Evolutionary conservation across 169 alveolate genomes (phyloP).

Genomic region (Plasmodium vinckei): DNA sequence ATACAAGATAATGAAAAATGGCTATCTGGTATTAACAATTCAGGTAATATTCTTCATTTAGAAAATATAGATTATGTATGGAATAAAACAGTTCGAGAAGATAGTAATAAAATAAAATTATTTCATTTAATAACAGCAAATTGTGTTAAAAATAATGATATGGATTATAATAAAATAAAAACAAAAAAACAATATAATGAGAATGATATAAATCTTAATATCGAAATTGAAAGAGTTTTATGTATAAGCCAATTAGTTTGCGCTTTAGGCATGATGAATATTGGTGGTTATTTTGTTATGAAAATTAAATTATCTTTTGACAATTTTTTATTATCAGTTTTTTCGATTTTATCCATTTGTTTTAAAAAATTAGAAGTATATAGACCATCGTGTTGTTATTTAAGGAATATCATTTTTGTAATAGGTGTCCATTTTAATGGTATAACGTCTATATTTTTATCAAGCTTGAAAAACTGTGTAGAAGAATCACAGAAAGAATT

Average conservation of each 20-base stretch:
- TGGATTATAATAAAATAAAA: constrained; percentile 17
- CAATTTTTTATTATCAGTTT: constrained; percentile 50
- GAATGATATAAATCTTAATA: not conserved
- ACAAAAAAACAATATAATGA: not conserved
- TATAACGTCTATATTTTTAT: constrained; percentile 62
- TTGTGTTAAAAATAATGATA: constrained; percentile 30
- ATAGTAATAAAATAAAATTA: constrained; percentile 54
- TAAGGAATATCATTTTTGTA: constrained; percentile 44
- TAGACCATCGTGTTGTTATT: constrained; percentile 70
- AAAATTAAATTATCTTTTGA: constrained; percentile 62
- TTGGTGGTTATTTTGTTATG: constrained; percentile 72
- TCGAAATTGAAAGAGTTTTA: constrained; percentile 12
- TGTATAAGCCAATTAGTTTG: constrained; percentile 67
- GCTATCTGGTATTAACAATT: constrained; percentile 63
- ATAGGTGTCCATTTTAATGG: constrained; percentile 67
- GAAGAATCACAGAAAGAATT: constrained; percentile 44
- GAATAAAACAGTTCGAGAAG: constrained; percentile 70
- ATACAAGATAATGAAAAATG: constrained; percentile 68
- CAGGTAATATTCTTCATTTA: constrained; percentile 48
- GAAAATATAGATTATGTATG: constrained; percentile 64
- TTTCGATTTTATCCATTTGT: constrained; percentile 63
- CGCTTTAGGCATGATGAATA: constrained; percentile 66
- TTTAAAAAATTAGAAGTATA: constrained; percentile 72
- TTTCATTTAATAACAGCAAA: constrained; percentile 63
- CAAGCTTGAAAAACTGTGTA: constrained; percentile 58